These are phyloP conservation scores for Pistacia atlantica DNA, from an alignment of 345 rosid species.

Conservation along the genomic window DNA sequence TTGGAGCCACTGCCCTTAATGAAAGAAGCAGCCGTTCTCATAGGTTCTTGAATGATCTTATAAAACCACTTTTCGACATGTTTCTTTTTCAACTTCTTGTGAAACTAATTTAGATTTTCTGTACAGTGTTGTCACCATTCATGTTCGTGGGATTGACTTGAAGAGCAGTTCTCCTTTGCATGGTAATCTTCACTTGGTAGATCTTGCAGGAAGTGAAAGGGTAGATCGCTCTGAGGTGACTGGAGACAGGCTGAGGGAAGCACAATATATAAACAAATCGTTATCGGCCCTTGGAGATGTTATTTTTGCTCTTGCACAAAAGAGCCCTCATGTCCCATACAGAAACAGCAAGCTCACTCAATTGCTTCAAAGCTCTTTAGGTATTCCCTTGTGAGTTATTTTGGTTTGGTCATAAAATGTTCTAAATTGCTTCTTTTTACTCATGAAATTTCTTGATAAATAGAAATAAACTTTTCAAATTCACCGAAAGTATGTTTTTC, in stretches of 20 bases:
- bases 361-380: conserved; percentile 84
- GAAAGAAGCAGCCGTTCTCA: conserved; percentile 98
- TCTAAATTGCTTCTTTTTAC: background rate
- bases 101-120: conserved; percentile 18
- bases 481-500: conserved; percentile 14
- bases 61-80: background rate
- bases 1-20: conserved; percentile 79
- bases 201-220: conserved; percentile 98
- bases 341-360: conserved; percentile 99
- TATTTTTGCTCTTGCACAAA: conserved; percentile 84
- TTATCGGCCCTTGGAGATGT: conserved; percentile 96
- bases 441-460: background rate
- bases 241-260: conserved; percentile 88
- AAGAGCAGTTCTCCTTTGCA: conserved; percentile 49
- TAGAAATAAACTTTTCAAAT: background rate
- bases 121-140: conserved; percentile 79
- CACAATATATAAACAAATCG: conserved; percentile 97
- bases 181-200: conserved; percentile 92
- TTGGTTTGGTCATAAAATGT: background rate
- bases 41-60: conserved; percentile 45
- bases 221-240: conserved; percentile 91
- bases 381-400: conserved; percentile 28
- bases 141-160: conserved; percentile 79
- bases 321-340: conserved; percentile 84
- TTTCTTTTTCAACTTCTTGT: background rate